Evolutionary conservation across 371 early-diverging fungal genomes (phyloP).

Genomic region (Haplosporangium sp.): DNA sequence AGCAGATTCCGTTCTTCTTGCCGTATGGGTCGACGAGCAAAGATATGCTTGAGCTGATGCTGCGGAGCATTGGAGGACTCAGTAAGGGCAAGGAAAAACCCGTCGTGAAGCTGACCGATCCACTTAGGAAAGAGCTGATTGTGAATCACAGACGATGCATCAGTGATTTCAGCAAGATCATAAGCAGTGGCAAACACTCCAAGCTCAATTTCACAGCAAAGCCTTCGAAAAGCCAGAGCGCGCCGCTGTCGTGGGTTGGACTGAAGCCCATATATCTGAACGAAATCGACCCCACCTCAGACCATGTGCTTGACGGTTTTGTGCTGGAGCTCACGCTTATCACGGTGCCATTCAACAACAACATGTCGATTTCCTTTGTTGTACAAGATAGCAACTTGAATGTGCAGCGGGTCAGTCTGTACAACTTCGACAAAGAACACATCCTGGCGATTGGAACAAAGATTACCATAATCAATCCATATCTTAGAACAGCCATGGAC

Average conservation of each 20-base stretch:
- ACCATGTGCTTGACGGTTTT: slow-evolving; percentile 31
- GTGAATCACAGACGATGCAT: slow-evolving; percentile 32
- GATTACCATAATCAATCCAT: slow-evolving; percentile 34
- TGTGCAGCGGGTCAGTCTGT: slow-evolving; percentile 42
- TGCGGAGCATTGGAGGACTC: slow-evolving; percentile 15
- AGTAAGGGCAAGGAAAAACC: slow-evolving; percentile 29
- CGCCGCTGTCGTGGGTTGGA: slow-evolving; percentile 36
- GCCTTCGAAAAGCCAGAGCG: slow-evolving; percentile 37
- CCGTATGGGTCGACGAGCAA: slow-evolving; percentile 34
- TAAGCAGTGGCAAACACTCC: slow-evolving; percentile 18
- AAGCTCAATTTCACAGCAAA: slow-evolving; percentile 31
- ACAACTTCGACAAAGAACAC: slow-evolving; percentile 36
- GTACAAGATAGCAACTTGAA: slow-evolving; percentile 32
- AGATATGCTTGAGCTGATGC: slow-evolving; percentile 23
- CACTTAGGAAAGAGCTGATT: slow-evolving; percentile 36
- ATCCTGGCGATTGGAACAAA: slow-evolving; percentile 33
- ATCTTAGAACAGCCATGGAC: slow-evolving; percentile 36
- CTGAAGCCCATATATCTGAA: slow-evolving; percentile 31
- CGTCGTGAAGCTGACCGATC: slow-evolving; percentile 29
- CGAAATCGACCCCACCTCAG: slow-evolving; percentile 35
- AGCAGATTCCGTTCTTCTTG: slow-evolving; percentile 38
- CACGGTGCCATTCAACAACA: slow-evolving; percentile 34
- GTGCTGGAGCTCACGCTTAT: slow-evolving; percentile 42
- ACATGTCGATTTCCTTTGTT: slow-evolving; percentile 41
- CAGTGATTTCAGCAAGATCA: slow-evolving; percentile 26